Base-by-base conservation (phyloP, 139 green algal genomes). In the Chlamydomonas eustigma region DNA sequence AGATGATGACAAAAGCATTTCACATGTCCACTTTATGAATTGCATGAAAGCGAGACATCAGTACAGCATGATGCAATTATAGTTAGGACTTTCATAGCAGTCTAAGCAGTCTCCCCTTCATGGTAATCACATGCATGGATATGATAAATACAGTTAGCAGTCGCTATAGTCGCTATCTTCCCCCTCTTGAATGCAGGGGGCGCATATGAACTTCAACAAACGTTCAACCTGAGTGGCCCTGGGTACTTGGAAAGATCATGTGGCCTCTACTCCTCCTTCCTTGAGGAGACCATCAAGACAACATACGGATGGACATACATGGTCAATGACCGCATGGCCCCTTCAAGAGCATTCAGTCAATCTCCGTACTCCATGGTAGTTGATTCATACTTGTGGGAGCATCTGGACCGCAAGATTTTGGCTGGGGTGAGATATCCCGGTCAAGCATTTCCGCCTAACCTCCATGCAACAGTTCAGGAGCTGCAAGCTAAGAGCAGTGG, bases 231-330 rank as follows among this genome's bases (percentile, higher is more conserved):
- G 44, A 28, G 12, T 18, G 44, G 44, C 44, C 44, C 44, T 12
- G 12, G 12, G 44, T 58, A 58, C 44, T 18, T 58, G 44, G 44
- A 12, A 58, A 18, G 12, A 18, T 58, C 44, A 58, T 12, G 44
- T 28, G 44, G 44, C 44, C 12, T 18, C 12, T 58, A 58, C 18
- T 58, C 44, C 12, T 58, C 44, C 18, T 58, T 58, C 18, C 12
- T 58, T 58, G 44, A 58, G 44, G 44, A 58, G 44, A 58, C 44
- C 44, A 58, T 58, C 18, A 58, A 58, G 44, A 58, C 44, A 18
- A 58, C 44, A 18, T 58, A 58, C 18, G 44, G 44, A 12, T 58
- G 44, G 44, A 58, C 12, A 12, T 58, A 58, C 44, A 58, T 58
- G 12, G 12, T 18, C 44, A 58, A 58, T 58, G 44, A 58, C 44